phyloP scores from a whole-genome alignment of 306 rosid genomes.

The Lotus japonicus region DNA sequence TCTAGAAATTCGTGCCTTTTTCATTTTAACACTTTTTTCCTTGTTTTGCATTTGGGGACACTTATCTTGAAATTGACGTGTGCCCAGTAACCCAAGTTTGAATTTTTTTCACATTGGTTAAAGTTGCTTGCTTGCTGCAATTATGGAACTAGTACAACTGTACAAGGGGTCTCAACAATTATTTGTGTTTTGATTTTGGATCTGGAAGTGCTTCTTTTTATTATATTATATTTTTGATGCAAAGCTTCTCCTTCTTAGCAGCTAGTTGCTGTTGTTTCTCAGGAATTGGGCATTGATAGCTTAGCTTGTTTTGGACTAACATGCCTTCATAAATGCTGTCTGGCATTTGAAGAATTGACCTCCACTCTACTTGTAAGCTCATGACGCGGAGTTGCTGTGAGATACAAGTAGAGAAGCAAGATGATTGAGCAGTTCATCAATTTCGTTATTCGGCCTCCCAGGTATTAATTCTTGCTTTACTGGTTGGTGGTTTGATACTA shows the following conservation, averaged over 20 bases:
- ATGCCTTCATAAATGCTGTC: neutral
- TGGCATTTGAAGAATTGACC: neutral
- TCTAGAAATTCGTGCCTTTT: conserved; percentile 17
- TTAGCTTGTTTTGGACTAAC: neutral
- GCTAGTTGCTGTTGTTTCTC: conserved; percentile 19
- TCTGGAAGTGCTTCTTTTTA: conserved; percentile 33
- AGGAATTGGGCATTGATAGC: conserved; percentile 16
- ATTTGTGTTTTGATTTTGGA: conserved; percentile 28
- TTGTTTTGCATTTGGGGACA: conserved; percentile 9
- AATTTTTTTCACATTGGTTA: conserved; percentile 23
- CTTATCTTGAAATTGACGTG: conserved; percentile 25
- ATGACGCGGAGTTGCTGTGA: conserved; percentile 46
- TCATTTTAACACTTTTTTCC: conserved; percentile 22
- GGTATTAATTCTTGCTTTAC: conserved; percentile 40
- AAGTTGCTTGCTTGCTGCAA: conserved; percentile 23
- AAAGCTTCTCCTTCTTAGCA: conserved; percentile 8
- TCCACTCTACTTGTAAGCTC: conserved; percentile 21
- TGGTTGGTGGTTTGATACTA: conserved; percentile 19
- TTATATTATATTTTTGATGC: too few species aligned
- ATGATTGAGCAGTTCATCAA: conserved; percentile 98
- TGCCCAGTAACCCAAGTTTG: conserved; percentile 25
- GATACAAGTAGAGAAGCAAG: conserved; percentile 33
- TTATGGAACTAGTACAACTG: conserved; percentile 12
- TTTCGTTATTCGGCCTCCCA: conserved; percentile 97
- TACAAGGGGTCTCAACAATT: conserved; percentile 1